A percentile compares a stretch with the other conserved stretches of the same genome.
phyloP scores from a whole-genome alignment of 371 early-diverging fungal genomes.

The Haplosporangium sp. region DNA sequence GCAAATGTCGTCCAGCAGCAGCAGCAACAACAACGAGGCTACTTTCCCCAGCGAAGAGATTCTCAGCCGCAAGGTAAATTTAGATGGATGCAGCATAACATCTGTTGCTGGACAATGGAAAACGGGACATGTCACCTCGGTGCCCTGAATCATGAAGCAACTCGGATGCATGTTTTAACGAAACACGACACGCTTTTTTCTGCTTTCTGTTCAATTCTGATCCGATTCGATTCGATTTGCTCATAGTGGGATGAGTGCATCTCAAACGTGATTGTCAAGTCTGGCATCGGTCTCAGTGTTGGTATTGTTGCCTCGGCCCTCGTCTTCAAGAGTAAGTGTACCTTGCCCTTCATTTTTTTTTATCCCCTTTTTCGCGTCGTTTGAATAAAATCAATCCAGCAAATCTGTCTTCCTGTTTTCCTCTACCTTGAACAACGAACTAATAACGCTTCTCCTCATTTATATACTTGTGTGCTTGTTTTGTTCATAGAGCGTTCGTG shows the following conservation, averaged over 20 bases:
- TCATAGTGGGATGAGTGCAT: constrained; percentile 89
- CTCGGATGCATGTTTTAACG: not conserved
- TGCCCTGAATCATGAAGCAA: not conserved
- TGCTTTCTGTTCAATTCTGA: not conserved
- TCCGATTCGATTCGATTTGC: not conserved
- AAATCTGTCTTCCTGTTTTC: not conserved
- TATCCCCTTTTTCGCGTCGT: not conserved
- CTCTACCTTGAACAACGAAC: not conserved
- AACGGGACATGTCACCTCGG: no score
- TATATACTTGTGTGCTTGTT: constrained; percentile 1
- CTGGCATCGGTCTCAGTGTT: constrained; percentile 87
- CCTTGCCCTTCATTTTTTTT: not conserved
- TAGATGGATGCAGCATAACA: no score
- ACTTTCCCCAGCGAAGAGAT: constrained; percentile 48
- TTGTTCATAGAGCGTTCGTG: constrained; percentile 77
- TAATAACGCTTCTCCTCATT: not conserved
- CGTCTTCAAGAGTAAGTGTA: constrained; percentile 85
- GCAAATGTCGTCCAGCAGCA: constrained; percentile 14
- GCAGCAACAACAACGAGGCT: constrained; percentile 21
- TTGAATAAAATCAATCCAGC: no score
- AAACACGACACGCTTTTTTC: not conserved
- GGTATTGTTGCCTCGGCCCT: constrained; percentile 91
- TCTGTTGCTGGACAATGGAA: not conserved
- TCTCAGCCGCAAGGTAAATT: constrained; percentile 46
- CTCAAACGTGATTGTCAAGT: constrained; percentile 87